These are phyloP conservation scores for Pestalotiopsis sp. DNA, from an alignment of 2,329 filamentous ascomycete genomes.

Conservation along the genomic window DNA sequence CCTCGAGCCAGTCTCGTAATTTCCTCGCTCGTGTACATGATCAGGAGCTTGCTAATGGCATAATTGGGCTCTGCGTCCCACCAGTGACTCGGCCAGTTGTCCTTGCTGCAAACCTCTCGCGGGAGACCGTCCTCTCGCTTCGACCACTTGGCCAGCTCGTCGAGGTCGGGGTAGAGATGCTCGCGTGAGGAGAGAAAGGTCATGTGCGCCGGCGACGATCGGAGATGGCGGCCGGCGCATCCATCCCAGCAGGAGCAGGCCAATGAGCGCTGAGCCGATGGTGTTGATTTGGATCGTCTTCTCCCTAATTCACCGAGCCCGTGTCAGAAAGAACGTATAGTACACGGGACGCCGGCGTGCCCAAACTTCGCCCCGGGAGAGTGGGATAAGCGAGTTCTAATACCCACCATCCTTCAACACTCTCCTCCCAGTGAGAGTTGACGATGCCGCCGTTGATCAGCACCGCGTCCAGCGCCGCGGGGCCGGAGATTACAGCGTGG, in stretches of 20 bases:
- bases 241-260: background rate
- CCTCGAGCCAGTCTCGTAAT: background rate
- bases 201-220: background rate
- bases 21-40: background rate
- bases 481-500: too few species aligned
- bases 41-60: background rate
- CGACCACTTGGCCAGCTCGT: background rate
- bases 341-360: too few species aligned
- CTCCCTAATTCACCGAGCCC: background rate
- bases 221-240: background rate
- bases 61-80: background rate
- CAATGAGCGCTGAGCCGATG: background rate
- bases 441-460: too few species aligned
- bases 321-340: background rate
- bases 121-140: background rate
- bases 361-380: too few species aligned
- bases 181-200: background rate
- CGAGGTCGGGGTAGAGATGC: background rate
- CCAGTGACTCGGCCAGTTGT: background rate
- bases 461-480: too few species aligned
- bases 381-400: too few species aligned
- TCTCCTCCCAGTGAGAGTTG: too few species aligned
- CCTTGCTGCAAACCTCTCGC: background rate
- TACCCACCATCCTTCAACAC: too few species aligned
- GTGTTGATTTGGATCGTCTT: background rate